Base-by-base conservation (phyloP, 257 asterid genomes). In the Petunia axillaris region DNA sequence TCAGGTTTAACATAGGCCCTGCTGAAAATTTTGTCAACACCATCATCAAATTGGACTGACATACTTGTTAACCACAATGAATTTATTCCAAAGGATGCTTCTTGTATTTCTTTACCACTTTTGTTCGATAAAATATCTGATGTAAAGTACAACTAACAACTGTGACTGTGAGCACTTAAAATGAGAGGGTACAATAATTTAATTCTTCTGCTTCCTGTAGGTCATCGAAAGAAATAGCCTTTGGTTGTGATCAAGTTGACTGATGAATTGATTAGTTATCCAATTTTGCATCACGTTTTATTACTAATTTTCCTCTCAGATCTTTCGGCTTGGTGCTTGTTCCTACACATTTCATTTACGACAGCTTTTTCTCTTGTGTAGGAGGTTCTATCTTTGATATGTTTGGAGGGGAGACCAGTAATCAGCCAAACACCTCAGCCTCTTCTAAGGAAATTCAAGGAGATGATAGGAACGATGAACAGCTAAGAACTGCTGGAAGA, bases 301-400 rank as follows among this genome's bases (percentile, higher is more conserved):
- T 50, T 36, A 36, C 14, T 73, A 1, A 13, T 50, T 36, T 73
- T 3, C 8, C 78, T 25, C 25, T 13, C 62, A 1, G 46, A 35
- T 71, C 43, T 35, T 35, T 71, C 4, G 5, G 60, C 77, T 48
- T 71, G 60, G 44, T 48, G 44, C 60, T 48, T 73, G 38, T 73
- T 35, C 78, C 62, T 35, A 62, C 78, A 73, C 46, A 6, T 73
- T 9, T 73, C 36, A 62, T 36, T 73, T 50, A 73, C 15, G 3
- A 73, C 37, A 11, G 35, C 36, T 35, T 73, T 50, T 73, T 73
- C 78, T 57, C 14, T 71, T 64, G 54, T 82, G 79, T 78, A 79
- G 86, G 82, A 81, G 88, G 65, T 82, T 71, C 77, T 75, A 75
- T 74, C 43, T 43, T 54, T 62, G 85, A 84, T 65, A 67, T 79